Base-by-base conservation (phyloP, 1,284 basidiomycete genomes). In the Puccinia polysora region DNA sequence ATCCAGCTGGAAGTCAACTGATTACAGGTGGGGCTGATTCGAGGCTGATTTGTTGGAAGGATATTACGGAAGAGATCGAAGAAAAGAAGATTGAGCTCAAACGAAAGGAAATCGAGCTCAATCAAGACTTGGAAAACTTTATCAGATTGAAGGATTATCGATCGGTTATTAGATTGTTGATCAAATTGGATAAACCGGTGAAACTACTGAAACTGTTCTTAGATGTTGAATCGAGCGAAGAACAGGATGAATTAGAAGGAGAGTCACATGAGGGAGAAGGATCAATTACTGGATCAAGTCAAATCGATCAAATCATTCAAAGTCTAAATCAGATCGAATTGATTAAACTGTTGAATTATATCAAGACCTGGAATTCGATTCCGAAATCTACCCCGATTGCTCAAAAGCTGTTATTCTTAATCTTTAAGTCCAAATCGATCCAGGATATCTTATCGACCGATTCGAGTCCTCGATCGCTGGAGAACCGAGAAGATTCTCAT, bases 11-110 rank as follows among this genome's bases (percentile, higher is more conserved):
- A 77, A 82, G 82, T 34, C 89, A 85, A 0, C 86, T 98, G 75
- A 85, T 97, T 23, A 95, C 92, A 18, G 95, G 90, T 7, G 93
- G 91, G 2, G 94, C 94, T 1, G 96, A 99, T 81, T 95, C 92
- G 2, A 84, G 91, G 4, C 86, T 97, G 73, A 92, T 89, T 1
- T 88, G 96, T 79, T 98, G 95, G 95, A 83, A 90, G 80, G 96
- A 99, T 80, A 88, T 88, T 75, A 95, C 92, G 0, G 87, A 88
- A 76, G 87, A 88, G 75, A 84, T 89, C 64, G 87, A 90, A 77
- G 78, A 78, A 8, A 87, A 90, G 79, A 87, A 86, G 78, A 88
- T 89, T 76, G 81, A 82, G 3, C 85, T 87, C 75, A 84, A 90
- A 34, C 85, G 86, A 20, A 85, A 88, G 65, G 81, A 86, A 73